Base-by-base conservation (phyloP, 169 alveolate genomes). In the Plasmodium yoelii region DNA sequence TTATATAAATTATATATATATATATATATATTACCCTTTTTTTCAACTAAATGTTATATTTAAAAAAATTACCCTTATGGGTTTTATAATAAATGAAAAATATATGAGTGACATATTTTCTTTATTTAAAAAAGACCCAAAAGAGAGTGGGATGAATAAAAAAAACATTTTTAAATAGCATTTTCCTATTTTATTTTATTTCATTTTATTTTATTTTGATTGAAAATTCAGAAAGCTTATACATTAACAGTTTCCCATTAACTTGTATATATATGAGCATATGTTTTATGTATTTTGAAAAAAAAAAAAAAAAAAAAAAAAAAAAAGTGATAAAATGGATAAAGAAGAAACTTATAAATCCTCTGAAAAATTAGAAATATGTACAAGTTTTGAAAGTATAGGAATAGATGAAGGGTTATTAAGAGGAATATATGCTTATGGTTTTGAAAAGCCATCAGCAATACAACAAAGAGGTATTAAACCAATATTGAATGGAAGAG, bases 381-480 rank as follows among this genome's bases (percentile, higher is more conserved):
- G 90, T 19, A 82, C 77, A 8, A 82, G 90, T 19, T 99, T 99
- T 94, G 99, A 99, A 72, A 98, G 97, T 60, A 94, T 99, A 73
- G 95, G 96, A 59, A 93, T 98, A 56, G 97, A 97, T 90, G 99
- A 98, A 89, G 97, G 96, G 65, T 93, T 98, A 19, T 94, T 98
- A 71, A 92, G 99, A 88, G 99, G 99, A 13, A 97, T 98, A 72
- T 98, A 97, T 92, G 97, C 99, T 6, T 98, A 98, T 88, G 99
- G 99, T 87, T 98, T 99, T 92, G 99, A 98, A 92, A 97, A 96
- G 87, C 99, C 99, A 15, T 98, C 99, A 28, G 99, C 99, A 42
- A 98, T 99, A 71, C 99, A 99, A 86, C 98, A 97, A 92, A 97
- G 99, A 47, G 99, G 99, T 67, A 98, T 98, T 90, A 98, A 97